Evolutionary conservation across 805 yeast species (phyloP).

Genomic region (Candida manassasensis): DNA sequence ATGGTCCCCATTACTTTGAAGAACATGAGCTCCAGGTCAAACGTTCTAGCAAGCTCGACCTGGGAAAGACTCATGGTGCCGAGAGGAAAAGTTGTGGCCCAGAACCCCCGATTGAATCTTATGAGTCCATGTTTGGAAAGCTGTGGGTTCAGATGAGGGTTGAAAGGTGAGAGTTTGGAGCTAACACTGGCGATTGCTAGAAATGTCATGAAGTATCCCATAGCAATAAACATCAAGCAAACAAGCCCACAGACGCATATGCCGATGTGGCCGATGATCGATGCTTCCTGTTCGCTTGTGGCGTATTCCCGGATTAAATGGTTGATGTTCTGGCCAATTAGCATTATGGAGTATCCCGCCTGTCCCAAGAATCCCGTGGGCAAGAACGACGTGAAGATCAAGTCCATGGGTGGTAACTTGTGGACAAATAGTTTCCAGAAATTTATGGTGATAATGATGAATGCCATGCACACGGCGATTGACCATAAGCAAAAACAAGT

Average conservation of each 20-base stretch:
- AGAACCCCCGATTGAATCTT: constrained; percentile 12
- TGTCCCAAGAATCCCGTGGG: constrained; percentile 83
- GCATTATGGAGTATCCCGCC: constrained; percentile 62
- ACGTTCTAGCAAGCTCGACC: constrained; percentile 42
- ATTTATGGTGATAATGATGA: constrained; percentile 50
- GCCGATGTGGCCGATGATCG: constrained; percentile 8
- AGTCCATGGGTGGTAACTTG: constrained; percentile 50
- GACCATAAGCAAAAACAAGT: constrained; percentile 57
- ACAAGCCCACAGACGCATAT: constrained; percentile 17
- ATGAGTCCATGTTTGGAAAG: constrained; percentile 13
- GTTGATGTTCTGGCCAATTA: constrained; percentile 42
- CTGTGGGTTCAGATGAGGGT: constrained; percentile 15
- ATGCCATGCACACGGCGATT: constrained; percentile 57
- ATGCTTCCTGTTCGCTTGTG: constrained; percentile 27
- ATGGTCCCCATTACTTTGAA: constrained; percentile 58
- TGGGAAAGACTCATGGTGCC: constrained; percentile 71
- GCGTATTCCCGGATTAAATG: constrained; percentile 17
- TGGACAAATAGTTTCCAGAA: constrained; percentile 52
- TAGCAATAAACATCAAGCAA: constrained; percentile 43
- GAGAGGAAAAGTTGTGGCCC: constrained; percentile 85
- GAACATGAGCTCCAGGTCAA: constrained; percentile 41
- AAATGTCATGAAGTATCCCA: constrained; percentile 47
- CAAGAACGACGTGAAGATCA: constrained; percentile 58
- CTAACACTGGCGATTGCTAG: constrained; percentile 25
- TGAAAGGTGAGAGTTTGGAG: constrained; percentile 39